Evolutionary conservation across 352 stramenopile genomes (phyloP).

Genomic region (Elongisporangium anandrum): DNA sequence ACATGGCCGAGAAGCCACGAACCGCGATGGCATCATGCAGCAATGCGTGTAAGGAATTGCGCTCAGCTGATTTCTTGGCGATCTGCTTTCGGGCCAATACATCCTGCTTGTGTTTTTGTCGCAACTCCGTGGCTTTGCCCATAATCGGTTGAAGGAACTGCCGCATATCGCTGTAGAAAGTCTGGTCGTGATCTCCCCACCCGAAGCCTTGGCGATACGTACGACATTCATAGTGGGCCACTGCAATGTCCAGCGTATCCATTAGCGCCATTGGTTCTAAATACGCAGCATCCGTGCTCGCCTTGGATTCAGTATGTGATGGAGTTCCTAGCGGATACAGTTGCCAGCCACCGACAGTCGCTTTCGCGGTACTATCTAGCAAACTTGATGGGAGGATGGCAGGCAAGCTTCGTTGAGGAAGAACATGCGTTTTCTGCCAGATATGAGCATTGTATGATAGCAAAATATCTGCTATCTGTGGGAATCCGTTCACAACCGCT

Average conservation of each 20-base stretch:
- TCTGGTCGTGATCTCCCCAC: constrained; percentile 23
- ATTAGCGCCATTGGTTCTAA: constrained; percentile 30
- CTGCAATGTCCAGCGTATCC: constrained; percentile 46
- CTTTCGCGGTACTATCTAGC: background rate
- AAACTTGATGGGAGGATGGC: constrained; percentile 2
- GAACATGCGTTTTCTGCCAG: constrained; percentile 58
- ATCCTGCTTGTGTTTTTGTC: constrained; percentile 19
- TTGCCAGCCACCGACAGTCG: background rate
- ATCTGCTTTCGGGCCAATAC: constrained; percentile 42
- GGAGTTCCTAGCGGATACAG: background rate
- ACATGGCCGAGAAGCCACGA: constrained; percentile 32
- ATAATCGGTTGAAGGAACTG: constrained; percentile 28
- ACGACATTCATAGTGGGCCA: constrained; percentile 33
- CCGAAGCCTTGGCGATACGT: constrained; percentile 26
- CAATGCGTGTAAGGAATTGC: constrained; percentile 29
- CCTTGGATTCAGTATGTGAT: background rate
- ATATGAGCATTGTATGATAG: constrained; percentile 42
- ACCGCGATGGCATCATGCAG: constrained; percentile 44
- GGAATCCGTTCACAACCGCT: constrained; percentile 61
- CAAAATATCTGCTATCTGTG: constrained; percentile 46
- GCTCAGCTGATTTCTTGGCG: constrained; percentile 34
- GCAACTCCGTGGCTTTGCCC: constrained; percentile 11
- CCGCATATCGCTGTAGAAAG: constrained; percentile 29
- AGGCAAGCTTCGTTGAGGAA: constrained; percentile 45
- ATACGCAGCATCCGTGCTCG: constrained; percentile 1